Conservation (phyloP, 75 land plant species). For the Sequoia sempervirens region DNA sequence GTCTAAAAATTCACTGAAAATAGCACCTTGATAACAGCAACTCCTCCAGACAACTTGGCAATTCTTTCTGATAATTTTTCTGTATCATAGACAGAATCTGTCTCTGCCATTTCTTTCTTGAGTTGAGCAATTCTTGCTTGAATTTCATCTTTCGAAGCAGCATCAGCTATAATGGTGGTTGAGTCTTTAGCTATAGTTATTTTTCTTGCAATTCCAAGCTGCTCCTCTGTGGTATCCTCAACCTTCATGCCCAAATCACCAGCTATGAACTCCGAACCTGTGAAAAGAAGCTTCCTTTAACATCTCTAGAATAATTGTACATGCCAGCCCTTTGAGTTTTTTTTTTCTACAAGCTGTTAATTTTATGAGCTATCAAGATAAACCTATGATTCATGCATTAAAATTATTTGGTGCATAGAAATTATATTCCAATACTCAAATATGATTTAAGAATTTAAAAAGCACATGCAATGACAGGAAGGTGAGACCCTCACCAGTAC, state of each 20-base stretch:
- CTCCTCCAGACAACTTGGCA: constrained; percentile 94
- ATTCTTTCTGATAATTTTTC: constrained; percentile 81
- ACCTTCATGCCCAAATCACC: constrained; percentile 63
- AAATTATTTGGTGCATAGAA: not conserved
- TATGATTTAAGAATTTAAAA: not conserved
- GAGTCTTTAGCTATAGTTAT: constrained; percentile 63
- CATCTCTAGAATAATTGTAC: not conserved
- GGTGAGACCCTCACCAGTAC: not conserved
- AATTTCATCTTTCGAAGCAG: constrained; percentile 79
- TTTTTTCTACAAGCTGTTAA: not conserved
- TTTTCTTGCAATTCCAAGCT: constrained; percentile 79
- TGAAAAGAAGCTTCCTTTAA: not conserved
- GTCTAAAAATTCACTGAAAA: not conserved
- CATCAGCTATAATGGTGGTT: constrained; percentile 80
- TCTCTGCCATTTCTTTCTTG: constrained; percentile 70
- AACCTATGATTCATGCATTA: not conserved
- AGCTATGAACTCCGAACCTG: constrained; percentile 83
- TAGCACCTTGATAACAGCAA: constrained; percentile 81
- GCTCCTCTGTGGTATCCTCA: constrained; percentile 66
- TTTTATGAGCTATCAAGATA: not conserved
- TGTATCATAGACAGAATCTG: constrained; percentile 80
- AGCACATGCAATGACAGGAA: not conserved
- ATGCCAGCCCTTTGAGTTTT: not conserved
- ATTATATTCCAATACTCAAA: not conserved
- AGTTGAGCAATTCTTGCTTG: constrained; percentile 80